A percentile compares a stretch with the other conserved stretches of the same genome.
phyloP scores from a whole-genome alignment of 228 moss, liverwort and hornwort genomes.

The Sphagnum magellanicum region DNA sequence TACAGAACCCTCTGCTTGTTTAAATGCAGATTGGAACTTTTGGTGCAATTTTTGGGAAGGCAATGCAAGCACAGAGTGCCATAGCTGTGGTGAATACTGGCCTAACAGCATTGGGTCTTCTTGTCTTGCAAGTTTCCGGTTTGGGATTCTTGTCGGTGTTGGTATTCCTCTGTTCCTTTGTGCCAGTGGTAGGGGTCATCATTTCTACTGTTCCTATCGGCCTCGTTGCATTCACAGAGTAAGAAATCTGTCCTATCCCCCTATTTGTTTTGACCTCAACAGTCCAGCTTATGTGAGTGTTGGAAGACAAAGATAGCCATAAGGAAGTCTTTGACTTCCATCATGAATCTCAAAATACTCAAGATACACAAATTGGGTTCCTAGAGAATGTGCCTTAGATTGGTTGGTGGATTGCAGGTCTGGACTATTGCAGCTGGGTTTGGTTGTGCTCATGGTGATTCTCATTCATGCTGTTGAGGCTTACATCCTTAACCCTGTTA shows the following conservation, averaged over 20 bases:
- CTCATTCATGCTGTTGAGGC: conserved; percentile 62
- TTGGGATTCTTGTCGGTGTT: conserved; percentile 43
- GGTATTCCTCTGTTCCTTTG: conserved; percentile 51
- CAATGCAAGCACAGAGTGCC: conserved; percentile 57
- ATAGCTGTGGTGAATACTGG: conserved; percentile 55
- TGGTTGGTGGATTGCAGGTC: conserved; percentile 14
- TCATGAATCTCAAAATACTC: background rate
- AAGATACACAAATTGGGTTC: background rate
- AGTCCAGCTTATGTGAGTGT: too few species aligned
- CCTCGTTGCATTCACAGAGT: conserved; percentile 51
- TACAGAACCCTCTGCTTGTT: background rate
- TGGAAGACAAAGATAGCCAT: too few species aligned
- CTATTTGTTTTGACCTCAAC: too few species aligned
- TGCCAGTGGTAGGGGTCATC: conserved; percentile 55
- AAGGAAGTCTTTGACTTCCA: too few species aligned
- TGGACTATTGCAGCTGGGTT: conserved; percentile 34
- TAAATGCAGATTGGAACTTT: conserved; percentile 37
- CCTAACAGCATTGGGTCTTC: conserved; percentile 40
- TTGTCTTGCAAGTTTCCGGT: conserved; percentile 38
- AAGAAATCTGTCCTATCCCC: conserved; percentile 1
- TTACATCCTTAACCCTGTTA: conserved; percentile 52
- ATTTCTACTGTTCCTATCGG: conserved; percentile 63
- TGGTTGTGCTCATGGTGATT: conserved; percentile 54
- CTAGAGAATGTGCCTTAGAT: background rate
- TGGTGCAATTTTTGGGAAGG: conserved; percentile 46